A percentile compares a stretch with the other conserved stretches of the same genome.
phyloP scores from a whole-genome alignment of 2,329 filamentous ascomycete genomes.

The Tolypocladium amazonense region DNA sequence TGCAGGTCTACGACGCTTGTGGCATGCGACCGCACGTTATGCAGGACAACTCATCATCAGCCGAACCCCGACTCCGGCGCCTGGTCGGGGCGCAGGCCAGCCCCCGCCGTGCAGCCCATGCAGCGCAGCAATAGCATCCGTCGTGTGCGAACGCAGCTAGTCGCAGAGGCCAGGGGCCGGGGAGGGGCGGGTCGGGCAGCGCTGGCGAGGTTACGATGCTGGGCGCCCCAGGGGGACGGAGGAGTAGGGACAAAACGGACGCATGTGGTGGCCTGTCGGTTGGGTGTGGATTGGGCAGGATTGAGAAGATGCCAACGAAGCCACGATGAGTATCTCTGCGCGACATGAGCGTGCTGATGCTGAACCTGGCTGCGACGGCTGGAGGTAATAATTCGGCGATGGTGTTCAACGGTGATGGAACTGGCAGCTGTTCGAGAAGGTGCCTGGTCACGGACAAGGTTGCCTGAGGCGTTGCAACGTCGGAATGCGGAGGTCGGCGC shows the following conservation, averaged over 20 bases:
- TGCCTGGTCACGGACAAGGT: too few species aligned
- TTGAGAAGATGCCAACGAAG: neutral
- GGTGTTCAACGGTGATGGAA: neutral
- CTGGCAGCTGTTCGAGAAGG: neutral
- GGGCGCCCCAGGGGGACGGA: neutral
- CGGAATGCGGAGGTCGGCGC: neutral
- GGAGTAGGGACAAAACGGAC: neutral
- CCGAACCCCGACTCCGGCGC: neutral
- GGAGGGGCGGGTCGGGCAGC: constrained; percentile 5
- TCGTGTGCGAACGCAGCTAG: neutral
- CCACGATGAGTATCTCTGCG: neutral
- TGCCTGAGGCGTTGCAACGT: neutral
- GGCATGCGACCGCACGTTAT: constrained; percentile 2
- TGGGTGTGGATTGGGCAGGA: constrained; percentile 7
- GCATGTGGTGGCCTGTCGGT: neutral
- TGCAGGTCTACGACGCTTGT: neutral
- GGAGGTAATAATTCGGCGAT: neutral
- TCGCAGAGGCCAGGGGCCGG: neutral
- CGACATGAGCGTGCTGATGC: neutral
- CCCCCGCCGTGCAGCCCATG: neutral
- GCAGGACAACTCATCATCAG: constrained; percentile 11
- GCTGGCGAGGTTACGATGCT: neutral
- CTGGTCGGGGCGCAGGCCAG: neutral
- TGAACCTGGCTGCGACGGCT: neutral
- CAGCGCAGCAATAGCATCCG: neutral